Evolutionary conservation across 768 basidiomycete genomes (phyloP).

Genomic region (Cystobasidium tubakii): DNA sequence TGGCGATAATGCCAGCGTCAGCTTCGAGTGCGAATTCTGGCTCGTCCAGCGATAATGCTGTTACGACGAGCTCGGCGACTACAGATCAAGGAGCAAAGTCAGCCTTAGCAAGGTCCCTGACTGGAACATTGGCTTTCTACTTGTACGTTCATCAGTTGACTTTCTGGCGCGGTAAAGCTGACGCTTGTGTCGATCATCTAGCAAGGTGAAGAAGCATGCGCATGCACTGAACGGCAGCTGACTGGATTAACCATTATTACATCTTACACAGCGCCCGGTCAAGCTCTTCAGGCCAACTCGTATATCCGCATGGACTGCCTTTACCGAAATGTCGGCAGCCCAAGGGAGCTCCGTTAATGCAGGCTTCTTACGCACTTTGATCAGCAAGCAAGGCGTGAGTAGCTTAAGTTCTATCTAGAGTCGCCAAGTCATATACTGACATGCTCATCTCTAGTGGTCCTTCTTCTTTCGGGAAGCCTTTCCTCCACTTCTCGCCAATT

Average conservation of each 20-base stretch:
- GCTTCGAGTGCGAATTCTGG: neutral
- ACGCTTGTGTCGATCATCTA: slow-evolving; percentile 1
- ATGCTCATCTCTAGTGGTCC: neutral
- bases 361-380: slow-evolving; percentile 5
- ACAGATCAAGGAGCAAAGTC: slow-evolving; percentile 15
- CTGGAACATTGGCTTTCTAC: slow-evolving; percentile 32
- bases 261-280: slow-evolving; percentile 15
- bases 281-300: slow-evolving; percentile 24
- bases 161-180: neutral
- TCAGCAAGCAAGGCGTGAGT: slow-evolving; percentile 34
- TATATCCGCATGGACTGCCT: slow-evolving; percentile 34
- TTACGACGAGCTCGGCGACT: neutral
- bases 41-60: neutral
- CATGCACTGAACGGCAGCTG: neutral
- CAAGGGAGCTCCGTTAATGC: slow-evolving; percentile 10
- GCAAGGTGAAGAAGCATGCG: neutral
- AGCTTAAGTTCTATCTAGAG: neutral
- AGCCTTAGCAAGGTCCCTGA: slow-evolving; percentile 14
- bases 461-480: slow-evolving; percentile 35
- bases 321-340: slow-evolving; percentile 4
- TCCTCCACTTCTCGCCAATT: slow-evolving; percentile 42
- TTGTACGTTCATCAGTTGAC: neutral
- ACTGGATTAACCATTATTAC: neutral
- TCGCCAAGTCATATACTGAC: neutral
- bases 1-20: neutral